Evolutionary conservation across 2,329 filamentous ascomycete species (phyloP), one percentile per base, ranked within the genome.

Genomic region (Juglanconis oblonga): DNA sequence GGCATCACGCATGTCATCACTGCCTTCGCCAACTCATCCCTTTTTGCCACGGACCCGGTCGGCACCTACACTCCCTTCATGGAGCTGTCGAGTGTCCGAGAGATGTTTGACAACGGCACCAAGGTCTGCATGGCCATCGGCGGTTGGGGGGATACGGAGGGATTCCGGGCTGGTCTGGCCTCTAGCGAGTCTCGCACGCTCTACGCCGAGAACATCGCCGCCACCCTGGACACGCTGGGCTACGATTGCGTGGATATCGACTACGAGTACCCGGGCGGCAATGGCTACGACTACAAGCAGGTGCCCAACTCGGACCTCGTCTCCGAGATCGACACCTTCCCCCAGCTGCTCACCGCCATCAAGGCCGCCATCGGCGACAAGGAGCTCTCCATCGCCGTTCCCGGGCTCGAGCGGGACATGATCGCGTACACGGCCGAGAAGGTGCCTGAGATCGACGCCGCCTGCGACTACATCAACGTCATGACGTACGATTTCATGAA

Each of bases 401-500:
- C 88, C 0, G 88, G 86, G 1, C 77, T 86, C 3, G 76, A 82
- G 63, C 72, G 76, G 51, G 88, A 91, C 67, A 83, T 91, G 81
- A 81, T 91, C 50, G 87, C 86, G 11, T 91, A 84, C 70, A 90
- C 84, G 0, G 63, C 74, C 3, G 73, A 80, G 7, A 85, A 81
- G 14, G 76, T 87, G 0, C 84, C 86, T 0, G 73, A 78, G 58
- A 88, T 91, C 67, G 80, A 77, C 66, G 68, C 76, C 4, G 76
- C 79, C 1, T 80, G 90, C 14, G 86, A 91, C 67, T 87, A 87
- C 65, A 77, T 91, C 69, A 91, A 91, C 66, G 76, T 81, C 67
- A 82, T 90, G 88, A 80, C 83, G 1, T 91, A 90, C 70, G 88
- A 91, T 67, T 73, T 89, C 58, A 85, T 88, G 79, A 89, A 90